Evolutionary conservation across 1,284 basidiomycete species (phyloP).

Genomic region (Ganoderma meredithae): DNA sequence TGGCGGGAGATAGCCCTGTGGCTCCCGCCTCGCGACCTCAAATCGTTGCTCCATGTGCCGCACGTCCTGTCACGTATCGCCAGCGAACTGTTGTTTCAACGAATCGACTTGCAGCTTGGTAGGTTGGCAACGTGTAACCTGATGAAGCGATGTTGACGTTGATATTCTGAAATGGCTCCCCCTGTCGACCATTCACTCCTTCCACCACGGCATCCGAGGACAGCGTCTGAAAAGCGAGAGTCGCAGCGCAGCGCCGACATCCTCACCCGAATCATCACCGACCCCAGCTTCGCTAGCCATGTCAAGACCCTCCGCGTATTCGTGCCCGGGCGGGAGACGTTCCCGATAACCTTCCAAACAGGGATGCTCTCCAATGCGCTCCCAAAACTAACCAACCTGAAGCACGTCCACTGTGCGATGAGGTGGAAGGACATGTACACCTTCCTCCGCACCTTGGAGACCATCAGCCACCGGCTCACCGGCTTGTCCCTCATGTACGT

Average conservation of each 20-base stretch:
- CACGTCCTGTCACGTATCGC: conserved; percentile 73
- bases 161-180: not conserved
- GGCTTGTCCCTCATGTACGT: conserved; percentile 63
- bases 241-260: conserved; percentile 76
- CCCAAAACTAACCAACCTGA: conserved; percentile 64
- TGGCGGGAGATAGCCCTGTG: conserved; percentile 74
- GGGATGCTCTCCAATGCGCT: conserved; percentile 77
- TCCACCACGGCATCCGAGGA: conserved; percentile 10
- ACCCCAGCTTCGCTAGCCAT: conserved; percentile 62
- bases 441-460: conserved; percentile 60
- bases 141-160: conserved; percentile 18
- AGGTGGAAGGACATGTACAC: conserved; percentile 59
- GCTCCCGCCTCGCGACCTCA: conserved; percentile 70
- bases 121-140: conserved; percentile 26
- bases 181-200: conserved; percentile 5
- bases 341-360: conserved; percentile 68
- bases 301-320: conserved; percentile 66
- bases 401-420: conserved; percentile 67
- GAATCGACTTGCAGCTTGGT: conserved; percentile 67
- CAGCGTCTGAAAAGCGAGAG: conserved; percentile 54
- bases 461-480: conserved; percentile 56
- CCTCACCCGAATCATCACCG: conserved; percentile 68
- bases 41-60: conserved; percentile 67
- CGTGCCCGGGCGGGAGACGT: conserved; percentile 56
- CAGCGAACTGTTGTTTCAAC: conserved; percentile 69